These are phyloP conservation scores for Powellomyces hirtus DNA, from an alignment of 192 early-diverging fungal genomes.

Conservation along the genomic window DNA sequence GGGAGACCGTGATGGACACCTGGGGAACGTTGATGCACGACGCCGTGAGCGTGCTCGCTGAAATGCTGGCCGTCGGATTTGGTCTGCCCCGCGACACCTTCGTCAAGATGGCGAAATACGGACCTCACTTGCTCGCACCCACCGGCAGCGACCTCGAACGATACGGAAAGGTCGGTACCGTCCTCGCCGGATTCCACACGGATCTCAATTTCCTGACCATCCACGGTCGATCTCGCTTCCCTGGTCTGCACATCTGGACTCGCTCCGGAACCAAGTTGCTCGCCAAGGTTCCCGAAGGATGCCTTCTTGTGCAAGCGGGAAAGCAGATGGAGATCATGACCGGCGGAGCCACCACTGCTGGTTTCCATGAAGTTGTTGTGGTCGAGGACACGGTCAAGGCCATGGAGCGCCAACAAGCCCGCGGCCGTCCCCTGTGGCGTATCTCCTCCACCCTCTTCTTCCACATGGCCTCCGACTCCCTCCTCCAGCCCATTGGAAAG, in stretches of 20 bases:
- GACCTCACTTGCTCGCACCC: conserved; percentile 69
- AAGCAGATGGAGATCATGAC: conserved; percentile 71
- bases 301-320: conserved; percentile 54
- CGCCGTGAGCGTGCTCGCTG: conserved; percentile 50
- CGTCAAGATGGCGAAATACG: conserved; percentile 52
- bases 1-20: conserved; percentile 59
- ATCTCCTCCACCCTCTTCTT: conserved; percentile 73
- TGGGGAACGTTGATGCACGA: conserved; percentile 62
- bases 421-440: conserved; percentile 61
- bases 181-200: conserved; percentile 51
- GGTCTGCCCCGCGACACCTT: conserved; percentile 57
- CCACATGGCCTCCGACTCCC: conserved; percentile 66
- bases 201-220: conserved; percentile 70
- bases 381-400: conserved; percentile 52
- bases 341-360: conserved; percentile 60
- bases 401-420: conserved; percentile 51
- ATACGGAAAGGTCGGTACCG: conserved; percentile 59
- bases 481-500: conserved; percentile 49
- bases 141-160: conserved; percentile 65
- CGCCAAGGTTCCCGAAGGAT: conserved; percentile 65
- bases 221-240: conserved; percentile 73
- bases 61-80: conserved; percentile 68
- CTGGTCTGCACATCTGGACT: conserved; percentile 73
- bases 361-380: conserved; percentile 72
- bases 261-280: conserved; percentile 55